Evolutionary conservation across 108 stramenopile genomes (phyloP).

Genomic region (Stephanodiscus minutulus): DNA sequence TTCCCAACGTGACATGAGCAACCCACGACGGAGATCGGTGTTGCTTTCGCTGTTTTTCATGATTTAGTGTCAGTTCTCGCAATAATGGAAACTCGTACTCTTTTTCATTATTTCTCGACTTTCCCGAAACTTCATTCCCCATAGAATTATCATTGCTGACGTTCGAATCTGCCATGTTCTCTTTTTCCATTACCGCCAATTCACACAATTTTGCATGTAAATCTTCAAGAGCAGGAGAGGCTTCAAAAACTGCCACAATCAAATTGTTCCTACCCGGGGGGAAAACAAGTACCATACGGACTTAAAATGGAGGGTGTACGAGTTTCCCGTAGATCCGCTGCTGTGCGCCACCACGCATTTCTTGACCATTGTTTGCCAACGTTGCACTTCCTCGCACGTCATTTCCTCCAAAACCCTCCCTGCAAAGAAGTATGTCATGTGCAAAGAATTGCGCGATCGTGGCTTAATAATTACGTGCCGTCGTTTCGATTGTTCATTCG

Average conservation of each 20-base stretch:
- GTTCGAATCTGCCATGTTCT: conserved; percentile 5
- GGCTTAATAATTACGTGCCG: conserved; percentile 31
- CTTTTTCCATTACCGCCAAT: conserved; percentile 33
- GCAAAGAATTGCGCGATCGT: conserved; percentile 54
- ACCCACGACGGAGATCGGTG: conserved; percentile 34
- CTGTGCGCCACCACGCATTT: conserved; percentile 11
- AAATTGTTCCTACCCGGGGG: conserved; percentile 59
- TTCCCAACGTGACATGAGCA: conserved; percentile 64
- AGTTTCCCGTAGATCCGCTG: conserved; percentile 5
- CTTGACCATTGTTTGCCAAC: conserved; percentile 42
- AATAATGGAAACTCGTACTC: conserved; percentile 36
- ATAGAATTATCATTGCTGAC: background rate
- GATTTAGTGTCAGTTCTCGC: conserved; percentile 12
- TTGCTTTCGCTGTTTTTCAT: conserved; percentile 22
- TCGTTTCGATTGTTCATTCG: conserved; percentile 15
- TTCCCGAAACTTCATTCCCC: background rate
- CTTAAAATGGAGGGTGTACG: conserved; percentile 36
- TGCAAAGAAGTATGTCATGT: conserved; percentile 71
- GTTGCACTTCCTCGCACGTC: conserved; percentile 38
- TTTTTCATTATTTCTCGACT: background rate
- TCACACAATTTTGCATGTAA: conserved; percentile 52
- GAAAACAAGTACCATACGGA: conserved; percentile 43
- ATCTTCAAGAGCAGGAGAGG: conserved; percentile 39
- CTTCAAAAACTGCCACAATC: conserved; percentile 57
- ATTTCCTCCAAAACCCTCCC: conserved; percentile 52